Base-by-base conservation (phyloP, 768 basidiomycete genomes). In the Ramaria sp. region DNA sequence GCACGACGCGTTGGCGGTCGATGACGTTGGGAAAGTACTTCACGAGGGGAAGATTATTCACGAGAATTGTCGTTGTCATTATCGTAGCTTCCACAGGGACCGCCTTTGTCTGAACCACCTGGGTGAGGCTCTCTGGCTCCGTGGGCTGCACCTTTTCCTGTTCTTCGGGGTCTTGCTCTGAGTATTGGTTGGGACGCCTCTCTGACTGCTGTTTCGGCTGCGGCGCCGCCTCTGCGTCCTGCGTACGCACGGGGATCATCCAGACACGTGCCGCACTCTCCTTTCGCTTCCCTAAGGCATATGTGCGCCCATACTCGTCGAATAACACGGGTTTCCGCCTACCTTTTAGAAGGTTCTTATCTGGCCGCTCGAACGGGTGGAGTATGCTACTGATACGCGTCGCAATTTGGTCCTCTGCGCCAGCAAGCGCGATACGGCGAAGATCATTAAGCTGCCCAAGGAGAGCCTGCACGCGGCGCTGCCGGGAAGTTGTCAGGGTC, bases 181-280 rank as follows among this genome's bases (percentile, higher is more conserved):
- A n/a, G n/a, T n/a, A n/a, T n/a, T n/a, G n/a, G n/a, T n/a, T n/a
- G n/a, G n/a, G n/a, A n/a, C n/a, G n/a, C n/a, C n/a, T n/a, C n/a
- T n/a, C 39, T 48, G 16, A 41, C 16, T 43, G 50, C 52, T 24
- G 34, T 37, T 24, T 62, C 52, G 18, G 50, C 1, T 20, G 58
- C 55, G 52, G 28, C 10, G 58, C 12, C 1, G 52, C 36, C 1
- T 34, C 20, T 25, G 52, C 10, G 20, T 44, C 22, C 3, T 59
- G 16, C 13, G 59, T 50, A 7, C 52, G 32, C 24, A 78, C 77
- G 32, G 83, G 79, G 57, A 96, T 86, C 73, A 95, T 85, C 94
- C 94, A 98, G 8, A 94, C 92, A 37, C 90, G 78, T 34, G 94
- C 92, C 1, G 84, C 73, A 61, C 88, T 89, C 57, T 90, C 90